These are phyloP conservation scores for Lasiosphaeris hirsuta DNA, from an alignment of 495 filamentous ascomycete species.

Conservation along the genomic window DNA sequence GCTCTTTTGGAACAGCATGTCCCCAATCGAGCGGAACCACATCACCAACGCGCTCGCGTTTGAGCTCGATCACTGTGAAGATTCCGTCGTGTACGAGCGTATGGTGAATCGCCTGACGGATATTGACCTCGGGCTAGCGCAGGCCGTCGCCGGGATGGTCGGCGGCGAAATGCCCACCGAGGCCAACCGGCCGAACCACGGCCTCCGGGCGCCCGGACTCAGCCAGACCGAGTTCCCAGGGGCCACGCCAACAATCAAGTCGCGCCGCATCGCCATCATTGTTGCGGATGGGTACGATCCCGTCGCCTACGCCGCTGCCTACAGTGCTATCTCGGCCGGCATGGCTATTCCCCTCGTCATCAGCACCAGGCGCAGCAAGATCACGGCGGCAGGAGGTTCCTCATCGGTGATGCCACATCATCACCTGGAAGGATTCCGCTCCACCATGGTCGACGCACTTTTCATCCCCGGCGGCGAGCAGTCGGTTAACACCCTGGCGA, in stretches of 20 bases:
- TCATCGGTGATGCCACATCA: slow-evolving; percentile 69
- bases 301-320: slow-evolving; percentile 60
- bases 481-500: slow-evolving; percentile 54
- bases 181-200: slow-evolving; percentile 57
- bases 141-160: slow-evolving; percentile 64
- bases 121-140: slow-evolving; percentile 69
- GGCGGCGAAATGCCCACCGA: slow-evolving; percentile 60
- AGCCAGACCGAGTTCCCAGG: slow-evolving; percentile 68
- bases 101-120: slow-evolving; percentile 67
- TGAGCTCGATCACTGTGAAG: slow-evolving; percentile 88
- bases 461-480: slow-evolving; percentile 75
- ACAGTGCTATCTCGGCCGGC: slow-evolving; percentile 56
- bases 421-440: slow-evolving; percentile 77
- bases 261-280: slow-evolving; percentile 72
- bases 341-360: slow-evolving; percentile 71
- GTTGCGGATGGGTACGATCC: slow-evolving; percentile 79
- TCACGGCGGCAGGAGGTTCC: slow-evolving; percentile 56
- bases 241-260: slow-evolving; percentile 60
- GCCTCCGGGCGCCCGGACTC: slow-evolving; percentile 59
- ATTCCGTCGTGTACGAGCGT: slow-evolving; percentile 72
- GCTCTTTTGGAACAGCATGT: slow-evolving; percentile 78
- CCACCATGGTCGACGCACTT: slow-evolving; percentile 80
- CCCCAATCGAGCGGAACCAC: slow-evolving; percentile 66
- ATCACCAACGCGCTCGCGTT: slow-evolving; percentile 69
- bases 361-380: slow-evolving; percentile 55